Evolutionary conservation across 108 stramenopile species (phyloP), one percentile per base, ranked within the genome.

Genomic region (Bacterosira constricta): DNA sequence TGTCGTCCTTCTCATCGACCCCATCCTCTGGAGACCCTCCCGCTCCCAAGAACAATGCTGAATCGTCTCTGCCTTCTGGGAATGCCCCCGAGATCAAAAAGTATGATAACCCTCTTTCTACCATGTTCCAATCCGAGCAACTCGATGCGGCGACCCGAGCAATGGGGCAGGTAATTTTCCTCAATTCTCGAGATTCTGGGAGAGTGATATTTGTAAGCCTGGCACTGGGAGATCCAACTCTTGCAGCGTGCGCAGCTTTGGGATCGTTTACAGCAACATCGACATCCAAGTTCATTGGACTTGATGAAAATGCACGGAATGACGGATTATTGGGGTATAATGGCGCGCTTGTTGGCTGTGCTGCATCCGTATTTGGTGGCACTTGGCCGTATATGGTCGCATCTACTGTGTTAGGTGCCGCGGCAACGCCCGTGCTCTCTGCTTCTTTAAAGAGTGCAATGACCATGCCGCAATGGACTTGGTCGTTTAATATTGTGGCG

Each of bases 331-430:
- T 42, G 55, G 85, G 85, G 17, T 94, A 91, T 86, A 94, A 94
- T 70, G 93, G 93, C 9, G 88, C 84, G 15, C 73, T 94, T 45
- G 79, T 94, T 13, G 93, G 93, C 34, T 94, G 93, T 68, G 93
- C 90, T 9, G 66, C 85, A 29, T 84, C 90, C 5, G 90, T 87
- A 27, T 91, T 91, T 74, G 83, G 84, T 3, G 75, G 44, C 25
- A 77, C 46, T 71, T 18, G 32, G 52, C 85, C 70, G 67, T 65
- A 31, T 35, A 76, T 41, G n/a, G 35, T 69, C 0, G 46, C 54
- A 17, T 56, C 63, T 27, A 81, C 89, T 3, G 9, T 88, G 17
- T 53, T 79, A 10, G 90, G 86, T 18, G 81, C 87, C 15, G 74
- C 87, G 9, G 81, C 77, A 7, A 82, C 85, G 15, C 85, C 92